phyloP scores from a whole-genome alignment of 2,329 filamentous ascomycete genomes.

The Verticillium alfalfae region DNA sequence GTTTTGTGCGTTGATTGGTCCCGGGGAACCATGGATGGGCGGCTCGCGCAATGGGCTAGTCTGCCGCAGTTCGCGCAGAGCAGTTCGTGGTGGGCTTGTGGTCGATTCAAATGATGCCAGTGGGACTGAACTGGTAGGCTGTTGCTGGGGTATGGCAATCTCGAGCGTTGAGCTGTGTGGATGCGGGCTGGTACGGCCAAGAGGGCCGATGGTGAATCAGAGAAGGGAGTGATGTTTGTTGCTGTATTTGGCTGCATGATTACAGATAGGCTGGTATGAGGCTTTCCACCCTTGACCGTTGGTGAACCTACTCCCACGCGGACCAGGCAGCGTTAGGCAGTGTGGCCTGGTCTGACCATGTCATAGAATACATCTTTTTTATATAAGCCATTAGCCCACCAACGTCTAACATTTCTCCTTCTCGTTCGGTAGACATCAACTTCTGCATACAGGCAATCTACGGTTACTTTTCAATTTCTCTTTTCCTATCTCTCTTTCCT shows the following conservation, averaged over 20 bases:
- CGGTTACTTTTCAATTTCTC: constrained; percentile 13
- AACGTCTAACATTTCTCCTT: neutral
- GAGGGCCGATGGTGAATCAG: neutral
- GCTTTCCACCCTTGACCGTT: neutral
- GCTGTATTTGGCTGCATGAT: neutral
- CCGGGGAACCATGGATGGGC: neutral
- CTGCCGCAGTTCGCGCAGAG: neutral
- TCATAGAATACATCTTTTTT: neutral
- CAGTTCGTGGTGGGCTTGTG: neutral
- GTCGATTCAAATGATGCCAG: neutral
- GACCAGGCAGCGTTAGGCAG: neutral
- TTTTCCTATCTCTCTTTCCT: constrained; percentile 16
- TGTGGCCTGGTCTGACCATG: neutral
- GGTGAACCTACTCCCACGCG: neutral
- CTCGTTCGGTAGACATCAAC: neutral
- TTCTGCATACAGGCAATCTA: neutral
- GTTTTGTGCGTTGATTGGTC: constrained; percentile 5
- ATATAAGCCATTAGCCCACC: neutral
- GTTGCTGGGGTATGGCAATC: neutral
- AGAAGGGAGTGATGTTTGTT: neutral
- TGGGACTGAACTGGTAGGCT: neutral
- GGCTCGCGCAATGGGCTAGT: constrained; percentile 4
- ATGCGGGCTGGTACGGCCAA: neutral
- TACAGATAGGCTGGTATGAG: neutral
- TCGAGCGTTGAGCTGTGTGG: neutral